Evolutionary conservation across 192 early-diverging fungal species (phyloP), one percentile per base, ranked within the genome.

Genomic region (Oehlia diaphana): DNA sequence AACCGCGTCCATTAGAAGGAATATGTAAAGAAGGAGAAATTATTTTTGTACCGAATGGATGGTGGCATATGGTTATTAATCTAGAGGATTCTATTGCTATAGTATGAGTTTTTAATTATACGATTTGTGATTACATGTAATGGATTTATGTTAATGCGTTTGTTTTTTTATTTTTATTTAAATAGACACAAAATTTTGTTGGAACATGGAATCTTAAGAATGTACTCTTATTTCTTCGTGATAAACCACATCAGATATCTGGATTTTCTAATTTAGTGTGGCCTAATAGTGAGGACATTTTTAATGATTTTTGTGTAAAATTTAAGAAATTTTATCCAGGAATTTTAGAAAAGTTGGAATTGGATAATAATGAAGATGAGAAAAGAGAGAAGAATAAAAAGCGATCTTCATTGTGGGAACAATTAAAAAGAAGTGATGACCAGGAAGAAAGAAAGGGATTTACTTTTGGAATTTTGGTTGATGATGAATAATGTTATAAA

Each of bases 41-140:
- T 63, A 83, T 93, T 77, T 93, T 91, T 83, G 92, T 94, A 3
- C 93, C 93, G 1, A 77, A 85, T 44, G 90, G 90, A 26, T 94
- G 93, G 93, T 94, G 92, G 92, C 93, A 94, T 84, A 85, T 83
- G 42, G 93, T 94, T 65, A 87, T 94, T 72, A 94, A 94, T 70
- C 75, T 94, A 35, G 90, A 90, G 23, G 88, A 88, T 58, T 85
- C 86, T 61, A 92, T 94, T 63, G 93, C 92, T 12, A 74, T 93
- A 71, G 77, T 70, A 62, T 39, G 42, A 28, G 5, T 42, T 26
- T n/a, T 47, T 19, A 21, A 44, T 69, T n/a, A 21, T 71, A 68
- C 39, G 39, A 26, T 72, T 73, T 26, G 16, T 73, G 10, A 70
- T 70, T 42, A 39, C 7, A n/a, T 2, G 37, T 23, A 28, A 65